These are phyloP conservation scores for Alopecurus myosuroides DNA, from an alignment of 176 grass and related monocot genomes.

Conservation along the genomic window DNA sequence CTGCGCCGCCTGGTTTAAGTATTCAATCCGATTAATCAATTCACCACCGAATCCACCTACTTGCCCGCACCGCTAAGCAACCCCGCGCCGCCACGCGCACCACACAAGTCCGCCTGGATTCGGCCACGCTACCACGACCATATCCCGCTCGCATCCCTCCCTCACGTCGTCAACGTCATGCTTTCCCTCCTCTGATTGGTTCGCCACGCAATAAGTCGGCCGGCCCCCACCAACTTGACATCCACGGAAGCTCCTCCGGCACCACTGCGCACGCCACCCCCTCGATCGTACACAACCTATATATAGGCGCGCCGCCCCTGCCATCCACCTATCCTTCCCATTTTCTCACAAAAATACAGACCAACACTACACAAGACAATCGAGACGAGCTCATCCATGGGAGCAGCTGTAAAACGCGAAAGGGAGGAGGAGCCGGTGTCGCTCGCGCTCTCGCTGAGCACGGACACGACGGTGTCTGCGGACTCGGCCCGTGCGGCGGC, in stretches of 20 bases:
- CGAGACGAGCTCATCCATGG: too few species aligned
- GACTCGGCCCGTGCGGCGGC: too few species aligned
- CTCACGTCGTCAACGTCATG: not conserved
- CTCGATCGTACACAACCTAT: not conserved
- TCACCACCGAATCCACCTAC: not conserved
- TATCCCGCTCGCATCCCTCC: not conserved
- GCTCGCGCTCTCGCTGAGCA: too few species aligned
- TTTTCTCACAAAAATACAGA: too few species aligned
- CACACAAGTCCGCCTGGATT: not conserved
- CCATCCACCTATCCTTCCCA: too few species aligned
- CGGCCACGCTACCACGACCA: not conserved
- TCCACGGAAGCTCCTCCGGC: not conserved
- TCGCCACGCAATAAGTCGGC: not conserved
- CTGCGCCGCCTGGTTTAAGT: too few species aligned
- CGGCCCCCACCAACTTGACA: not conserved
- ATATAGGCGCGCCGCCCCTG: not conserved
- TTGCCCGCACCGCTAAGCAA: not conserved
- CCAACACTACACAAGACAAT: too few species aligned
- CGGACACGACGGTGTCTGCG: too few species aligned
- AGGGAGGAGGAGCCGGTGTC: too few species aligned
- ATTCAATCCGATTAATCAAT: not conserved
- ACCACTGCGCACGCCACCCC: not conserved
- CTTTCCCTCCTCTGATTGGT: not conserved
- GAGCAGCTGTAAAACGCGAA: too few species aligned
- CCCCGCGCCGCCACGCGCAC: not conserved